phyloP scores from a whole-genome alignment of 2,329 filamentous ascomycete genomes.

The Alternaria sp. region DNA sequence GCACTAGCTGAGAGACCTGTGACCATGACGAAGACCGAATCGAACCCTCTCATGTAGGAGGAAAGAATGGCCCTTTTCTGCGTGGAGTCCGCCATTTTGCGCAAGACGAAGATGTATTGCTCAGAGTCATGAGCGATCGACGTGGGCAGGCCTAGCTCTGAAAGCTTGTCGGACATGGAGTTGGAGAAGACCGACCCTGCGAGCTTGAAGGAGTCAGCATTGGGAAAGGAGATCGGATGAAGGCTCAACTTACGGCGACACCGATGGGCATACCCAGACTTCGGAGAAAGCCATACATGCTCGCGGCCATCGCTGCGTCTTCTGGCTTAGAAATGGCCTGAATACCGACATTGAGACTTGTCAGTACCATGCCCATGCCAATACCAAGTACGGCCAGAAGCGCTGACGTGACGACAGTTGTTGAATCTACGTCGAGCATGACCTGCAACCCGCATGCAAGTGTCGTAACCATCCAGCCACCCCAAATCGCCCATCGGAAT shows the following conservation, averaged over 20 bases:
- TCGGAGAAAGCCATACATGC: constrained; percentile 49
- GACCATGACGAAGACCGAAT: constrained; percentile 32
- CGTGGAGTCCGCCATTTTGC: constrained; percentile 20
- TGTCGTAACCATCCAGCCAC: constrained; percentile 50
- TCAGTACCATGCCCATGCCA: constrained; percentile 52
- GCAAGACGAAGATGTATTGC: constrained; percentile 31
- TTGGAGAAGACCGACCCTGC: constrained; percentile 51
- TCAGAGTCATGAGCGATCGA: constrained; percentile 39
- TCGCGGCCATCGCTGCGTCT: constrained; percentile 43
- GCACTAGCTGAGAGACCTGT: constrained; percentile 31
- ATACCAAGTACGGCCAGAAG: constrained; percentile 50
- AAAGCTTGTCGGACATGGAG: constrained; percentile 41
- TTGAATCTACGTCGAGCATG: constrained; percentile 44
- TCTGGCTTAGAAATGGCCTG: constrained; percentile 46
- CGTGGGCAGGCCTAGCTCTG: constrained; percentile 19
- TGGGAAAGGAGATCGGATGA: background rate
- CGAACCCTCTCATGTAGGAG: constrained; percentile 37
- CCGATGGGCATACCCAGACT: constrained; percentile 55
- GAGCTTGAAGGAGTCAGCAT: constrained; percentile 16
- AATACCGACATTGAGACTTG: constrained; percentile 48
- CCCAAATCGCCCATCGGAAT: constrained; percentile 52
- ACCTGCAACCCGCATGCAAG: constrained; percentile 49
- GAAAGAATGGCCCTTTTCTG: constrained; percentile 23
- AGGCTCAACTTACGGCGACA: constrained; percentile 38
- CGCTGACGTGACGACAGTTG: constrained; percentile 44